Conservation (phyloP, 306 rosid species). For the Malus orientalis region DNA sequence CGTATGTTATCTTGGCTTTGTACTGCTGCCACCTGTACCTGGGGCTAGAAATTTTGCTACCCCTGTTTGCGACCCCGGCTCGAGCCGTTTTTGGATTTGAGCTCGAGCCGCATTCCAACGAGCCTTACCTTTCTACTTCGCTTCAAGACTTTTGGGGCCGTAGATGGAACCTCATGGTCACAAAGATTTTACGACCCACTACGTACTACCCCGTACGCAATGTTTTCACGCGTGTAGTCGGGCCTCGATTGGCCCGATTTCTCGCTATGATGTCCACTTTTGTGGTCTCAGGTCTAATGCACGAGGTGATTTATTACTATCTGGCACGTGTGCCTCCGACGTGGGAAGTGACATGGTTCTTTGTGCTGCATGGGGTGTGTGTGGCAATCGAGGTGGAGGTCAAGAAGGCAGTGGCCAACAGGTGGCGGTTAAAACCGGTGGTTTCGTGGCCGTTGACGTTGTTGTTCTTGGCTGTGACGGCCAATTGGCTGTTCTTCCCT, state of each 20-base stretch:
- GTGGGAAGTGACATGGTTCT: conserved; percentile 77
- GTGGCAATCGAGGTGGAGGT: conserved; percentile 37
- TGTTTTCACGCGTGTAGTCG: background rate
- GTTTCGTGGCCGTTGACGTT: conserved; percentile 36
- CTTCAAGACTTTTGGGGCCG: conserved; percentile 87
- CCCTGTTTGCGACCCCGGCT: conserved; percentile 28
- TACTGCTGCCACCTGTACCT: conserved; percentile 53
- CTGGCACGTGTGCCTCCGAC: conserved; percentile 54
- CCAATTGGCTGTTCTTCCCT: conserved; percentile 55
- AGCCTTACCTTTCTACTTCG: conserved; percentile 54
- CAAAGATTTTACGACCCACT: conserved; percentile 41
- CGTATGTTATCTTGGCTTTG: conserved; percentile 17
- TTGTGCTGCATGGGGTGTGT: conserved; percentile 47
- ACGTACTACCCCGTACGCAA: conserved; percentile 31
- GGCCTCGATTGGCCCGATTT: background rate
- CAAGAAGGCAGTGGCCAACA: conserved; percentile 25
- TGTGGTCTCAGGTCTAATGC: conserved; percentile 55
- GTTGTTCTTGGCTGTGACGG: conserved; percentile 34
- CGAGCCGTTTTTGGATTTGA: conserved; percentile 31
- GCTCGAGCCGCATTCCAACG: conserved; percentile 55
- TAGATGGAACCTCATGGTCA: conserved; percentile 76
- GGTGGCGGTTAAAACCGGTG: conserved; percentile 29
- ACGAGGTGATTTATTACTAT: conserved; percentile 57
- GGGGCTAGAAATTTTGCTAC: conserved; percentile 35
- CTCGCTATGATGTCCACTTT: conserved; percentile 34